Evolutionary conservation across 345 rosid species (phyloP).

Genomic region (Acer negundo): DNA sequence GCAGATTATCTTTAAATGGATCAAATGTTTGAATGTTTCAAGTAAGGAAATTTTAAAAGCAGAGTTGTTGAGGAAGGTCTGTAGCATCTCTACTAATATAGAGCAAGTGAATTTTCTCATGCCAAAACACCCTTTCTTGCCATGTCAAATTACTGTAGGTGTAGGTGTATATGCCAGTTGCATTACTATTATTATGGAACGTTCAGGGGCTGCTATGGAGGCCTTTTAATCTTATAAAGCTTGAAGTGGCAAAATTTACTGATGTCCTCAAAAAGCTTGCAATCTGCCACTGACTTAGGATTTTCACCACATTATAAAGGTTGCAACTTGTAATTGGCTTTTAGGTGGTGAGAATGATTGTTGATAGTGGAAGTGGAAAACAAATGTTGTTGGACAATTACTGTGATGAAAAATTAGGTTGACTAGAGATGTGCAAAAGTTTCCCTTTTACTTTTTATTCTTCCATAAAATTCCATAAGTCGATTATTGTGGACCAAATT

Average conservation of each 20-base stretch:
- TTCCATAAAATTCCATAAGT: conserved; percentile 14
- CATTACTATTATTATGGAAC: not conserved
- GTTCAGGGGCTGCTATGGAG: not conserved
- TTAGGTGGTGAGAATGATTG: not conserved
- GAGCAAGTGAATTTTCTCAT: not conserved
- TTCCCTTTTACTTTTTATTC: conserved; percentile 5
- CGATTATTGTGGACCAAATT: conserved; percentile 18
- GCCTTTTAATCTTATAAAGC: not conserved
- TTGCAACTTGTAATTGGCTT: conserved; percentile 2
- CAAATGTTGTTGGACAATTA: not conserved
- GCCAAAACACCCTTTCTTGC: not conserved
- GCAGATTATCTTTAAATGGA: not conserved
- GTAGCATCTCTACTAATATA: not conserved
- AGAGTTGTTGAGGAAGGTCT: conserved; percentile 3
- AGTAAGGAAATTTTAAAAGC: not conserved
- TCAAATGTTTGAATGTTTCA: not conserved
- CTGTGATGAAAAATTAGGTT: conserved; percentile 1
- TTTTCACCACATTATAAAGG: not conserved
- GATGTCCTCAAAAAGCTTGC: not conserved
- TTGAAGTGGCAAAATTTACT: not conserved
- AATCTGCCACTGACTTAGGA: not conserved
- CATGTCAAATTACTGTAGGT: not conserved
- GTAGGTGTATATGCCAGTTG: not conserved
- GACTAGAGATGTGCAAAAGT: not conserved
- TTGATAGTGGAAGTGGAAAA: not conserved